Base-by-base conservation (phyloP, 2,329 filamentous ascomycete genomes). In the Parafenestella ontariensis region DNA sequence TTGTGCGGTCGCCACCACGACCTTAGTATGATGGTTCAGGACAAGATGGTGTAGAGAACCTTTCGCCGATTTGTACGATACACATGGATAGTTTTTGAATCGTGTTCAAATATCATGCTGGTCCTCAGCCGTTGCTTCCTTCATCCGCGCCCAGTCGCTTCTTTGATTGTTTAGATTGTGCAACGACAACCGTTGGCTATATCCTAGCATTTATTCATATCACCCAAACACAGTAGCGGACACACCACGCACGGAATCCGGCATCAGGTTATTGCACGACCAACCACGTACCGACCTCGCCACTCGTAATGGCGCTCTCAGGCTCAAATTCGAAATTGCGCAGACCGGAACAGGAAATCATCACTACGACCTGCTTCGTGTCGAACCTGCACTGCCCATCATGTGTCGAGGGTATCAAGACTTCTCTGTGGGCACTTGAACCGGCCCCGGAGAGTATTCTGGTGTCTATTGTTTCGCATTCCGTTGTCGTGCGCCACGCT, bases 331-430 rank as follows among this genome's bases (percentile, higher is more conserved):
- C 50, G 54, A 62, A 37, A 53, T 46, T 57, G 53, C 62, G 36
- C 49, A 45, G 55, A 29, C 51, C 55, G 23, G 55, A 50, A 40
- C 58, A 41, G 49, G 62, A 58, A 36, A 56, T 56, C 50, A 59
- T 66, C 28, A 72, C 64, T 17, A 88, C 85, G 1, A 87, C 85
- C 29, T 86, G 89, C 68, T 81, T 91, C 57, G 79, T 92, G 63
- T 85, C 83, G 58, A 92, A 92, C 73, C 81, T 92, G n/a, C 89
- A 92, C 76, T 92, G 89, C 77, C 87, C 89, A 13, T 89, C 88
- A 56, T 92, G 89, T 72, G 85, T 91, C 45, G 83, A 84, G 31
- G 81, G 83, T 62, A 91, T 92, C 68, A 81, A 86, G 66, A 78
- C 82, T 49, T 81, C 83, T 54, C 76, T 92, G 54, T 79, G 64